These are phyloP conservation scores for Phaffia rhodozyma DNA, from an alignment of 1,284 basidiomycete species.

Conservation along the genomic window DNA sequence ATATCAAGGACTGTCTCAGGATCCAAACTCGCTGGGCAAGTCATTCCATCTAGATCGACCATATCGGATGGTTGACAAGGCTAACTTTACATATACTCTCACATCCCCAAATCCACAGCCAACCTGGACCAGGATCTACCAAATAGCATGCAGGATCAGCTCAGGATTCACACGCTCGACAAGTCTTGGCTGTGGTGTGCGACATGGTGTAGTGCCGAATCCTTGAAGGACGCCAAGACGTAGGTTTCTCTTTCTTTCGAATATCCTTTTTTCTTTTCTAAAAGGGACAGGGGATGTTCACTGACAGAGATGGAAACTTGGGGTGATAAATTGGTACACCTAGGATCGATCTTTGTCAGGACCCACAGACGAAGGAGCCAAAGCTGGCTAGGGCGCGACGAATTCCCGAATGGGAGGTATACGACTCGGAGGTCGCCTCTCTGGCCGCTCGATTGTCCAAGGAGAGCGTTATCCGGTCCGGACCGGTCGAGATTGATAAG, in stretches of 20 bases:
- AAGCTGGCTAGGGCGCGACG: constrained; percentile 84
- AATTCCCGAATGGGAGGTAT: constrained; percentile 94
- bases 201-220: constrained; percentile 42
- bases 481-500: constrained; percentile 3
- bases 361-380: constrained; percentile 91
- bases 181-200: constrained; percentile 84
- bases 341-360: constrained; percentile 85
- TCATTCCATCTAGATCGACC: neutral
- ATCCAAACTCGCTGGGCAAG: constrained; percentile 63
- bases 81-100: too few relatives aligned
- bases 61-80: too few relatives aligned
- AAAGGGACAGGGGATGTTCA: neutral
- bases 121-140: constrained; percentile 96
- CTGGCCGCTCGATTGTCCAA: constrained; percentile 5
- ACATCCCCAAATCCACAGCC: constrained; percentile 34
- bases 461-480: neutral
- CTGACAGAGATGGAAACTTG: neutral
- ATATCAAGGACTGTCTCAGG: constrained; percentile 85
- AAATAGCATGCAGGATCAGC: constrained; percentile 75
- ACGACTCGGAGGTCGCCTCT: constrained; percentile 62
- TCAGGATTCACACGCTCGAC: constrained; percentile 76
- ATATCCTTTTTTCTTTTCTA: constrained; percentile 20
- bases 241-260: constrained; percentile 34
- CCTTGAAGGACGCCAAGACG: constrained; percentile 41
- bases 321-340: constrained; percentile 32